Evolutionary conservation across 2,329 filamentous ascomycete genomes (phyloP), one percentile per base, ranked within the genome.

Genomic region (Lasiodiplodia gonubiensis): DNA sequence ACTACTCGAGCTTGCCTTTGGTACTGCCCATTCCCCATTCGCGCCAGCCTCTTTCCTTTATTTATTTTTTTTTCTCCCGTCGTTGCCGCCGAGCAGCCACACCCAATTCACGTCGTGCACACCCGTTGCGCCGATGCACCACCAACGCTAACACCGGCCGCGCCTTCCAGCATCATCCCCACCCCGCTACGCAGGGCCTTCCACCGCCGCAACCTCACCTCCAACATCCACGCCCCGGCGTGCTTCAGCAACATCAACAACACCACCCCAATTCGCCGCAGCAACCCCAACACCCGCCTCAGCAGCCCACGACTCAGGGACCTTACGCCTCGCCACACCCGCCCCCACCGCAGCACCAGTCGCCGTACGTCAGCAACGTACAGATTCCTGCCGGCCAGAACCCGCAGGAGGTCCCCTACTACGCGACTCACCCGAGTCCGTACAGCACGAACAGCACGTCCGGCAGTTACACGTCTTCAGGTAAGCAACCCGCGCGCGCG

Each of bases 381-480:
- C 89, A 90, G 77, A 84, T 86, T 27, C 82, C 85, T 68, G 87
- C 83, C 75, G 85, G 86, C 53, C 89, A 90, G 75, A 84, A 86
- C 75, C 80, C 86, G 60, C 87, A 89, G 75, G 91, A 96, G 72
- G 82, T 91, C 64, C 86, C 89, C 54, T 88, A 87, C 74, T 97
- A 94, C 80, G 87, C 66, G 48, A 54, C 66, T 51, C 92, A 95
- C 77, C 88, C 91, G 70, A 92, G 89, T 78, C 88, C 92, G 12
- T 97, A 97, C 83, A 93, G 90, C 81, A 90, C 92, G 66, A 89
- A 92, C 72, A 92, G 90, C 81, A 88, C 90, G 69, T 89, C 91
- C 66, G 92, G 90, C 80, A 91, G 91, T 82, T 97, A 97, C 81
- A 90, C 92, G 71, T 92, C 93, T 77, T 91, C 92, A 73, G 77